phyloP scores from a whole-genome alignment of 2,329 filamentous ascomycete species.

The Penicillium sp. region DNA sequence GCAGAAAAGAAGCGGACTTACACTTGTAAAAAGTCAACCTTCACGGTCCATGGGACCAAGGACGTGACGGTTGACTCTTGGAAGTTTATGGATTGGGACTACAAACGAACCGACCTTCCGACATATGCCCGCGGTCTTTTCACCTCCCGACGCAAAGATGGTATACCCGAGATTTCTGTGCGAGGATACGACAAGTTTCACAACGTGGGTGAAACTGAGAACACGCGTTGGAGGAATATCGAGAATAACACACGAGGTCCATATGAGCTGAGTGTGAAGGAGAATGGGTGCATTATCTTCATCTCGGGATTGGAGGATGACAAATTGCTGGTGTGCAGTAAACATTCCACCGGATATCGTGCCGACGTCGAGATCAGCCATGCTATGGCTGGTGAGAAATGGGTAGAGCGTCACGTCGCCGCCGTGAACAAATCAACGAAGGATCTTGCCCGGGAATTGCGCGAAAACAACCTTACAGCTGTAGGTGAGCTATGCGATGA shows the following conservation, averaged over 20 bases:
- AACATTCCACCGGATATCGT: conserved; percentile 89
- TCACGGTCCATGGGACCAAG: conserved; percentile 64
- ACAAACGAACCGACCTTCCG: conserved; percentile 81
- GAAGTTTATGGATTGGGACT: conserved; percentile 93
- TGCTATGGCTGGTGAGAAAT: conserved; percentile 77
- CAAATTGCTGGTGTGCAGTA: conserved; percentile 94
- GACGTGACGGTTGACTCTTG: conserved; percentile 79
- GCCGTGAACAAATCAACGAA: conserved; percentile 74
- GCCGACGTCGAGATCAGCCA: conserved; percentile 73
- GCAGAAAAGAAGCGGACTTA: conserved; percentile 58
- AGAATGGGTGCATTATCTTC: conserved; percentile 99
- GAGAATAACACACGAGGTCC: conserved; percentile 74
- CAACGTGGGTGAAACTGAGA: conserved; percentile 78
- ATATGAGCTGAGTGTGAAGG: conserved; percentile 94
- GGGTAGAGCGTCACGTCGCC: conserved; percentile 77
- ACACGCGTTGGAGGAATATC: conserved; percentile 83
- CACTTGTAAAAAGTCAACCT: conserved; percentile 79
- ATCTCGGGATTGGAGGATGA: conserved; percentile 87
- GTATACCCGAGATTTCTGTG: conserved; percentile 74
- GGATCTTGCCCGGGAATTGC: conserved; percentile 75
- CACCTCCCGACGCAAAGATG: conserved; percentile 69
- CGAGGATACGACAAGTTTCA: conserved; percentile 99
- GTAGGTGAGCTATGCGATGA: conserved; percentile 97
- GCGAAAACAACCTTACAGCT: conserved; percentile 82
- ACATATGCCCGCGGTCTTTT: conserved; percentile 94